These are phyloP conservation scores for Mycosphaerelloides madeirae DNA, from an alignment of 2,329 filamentous ascomycete species.

Conservation along the genomic window DNA sequence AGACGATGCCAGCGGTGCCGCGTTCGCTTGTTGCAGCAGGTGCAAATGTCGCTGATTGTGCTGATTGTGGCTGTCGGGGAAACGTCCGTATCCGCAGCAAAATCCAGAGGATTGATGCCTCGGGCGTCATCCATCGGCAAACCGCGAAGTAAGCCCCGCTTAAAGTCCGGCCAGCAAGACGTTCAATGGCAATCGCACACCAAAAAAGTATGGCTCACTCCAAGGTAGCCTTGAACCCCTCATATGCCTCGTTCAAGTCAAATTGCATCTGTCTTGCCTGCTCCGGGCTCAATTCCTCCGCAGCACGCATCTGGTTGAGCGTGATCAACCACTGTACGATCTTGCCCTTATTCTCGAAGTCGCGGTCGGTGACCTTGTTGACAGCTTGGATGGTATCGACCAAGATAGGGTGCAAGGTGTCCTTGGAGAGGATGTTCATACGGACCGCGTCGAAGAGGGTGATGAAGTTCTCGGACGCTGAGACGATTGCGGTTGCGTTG, in stretches of 20 bases:
- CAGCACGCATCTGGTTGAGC: constrained; percentile 95
- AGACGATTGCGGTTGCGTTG: constrained; percentile 58
- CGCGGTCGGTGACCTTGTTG: constrained; percentile 90
- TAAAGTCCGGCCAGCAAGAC: neutral
- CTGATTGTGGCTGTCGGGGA: too few relatives aligned
- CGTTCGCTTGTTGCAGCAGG: constrained; percentile 3
- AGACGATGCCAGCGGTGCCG: too few relatives aligned
- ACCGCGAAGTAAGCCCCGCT: neutral
- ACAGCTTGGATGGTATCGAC: constrained; percentile 96
- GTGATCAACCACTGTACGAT: constrained; percentile 98
- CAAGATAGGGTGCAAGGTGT: constrained; percentile 89
- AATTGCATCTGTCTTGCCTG: constrained; percentile 85
- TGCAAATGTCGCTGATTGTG: neutral
- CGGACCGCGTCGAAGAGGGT: constrained; percentile 94
- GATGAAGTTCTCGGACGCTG: constrained; percentile 97
- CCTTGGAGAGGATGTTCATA: constrained; percentile 86
- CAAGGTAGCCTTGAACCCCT: constrained; percentile 82
- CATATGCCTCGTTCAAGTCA: constrained; percentile 90
- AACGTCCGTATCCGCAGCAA: neutral
- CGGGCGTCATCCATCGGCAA: neutral
- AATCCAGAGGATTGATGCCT: neutral
- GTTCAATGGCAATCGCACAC: neutral
- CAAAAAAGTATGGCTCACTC: constrained; percentile 23
- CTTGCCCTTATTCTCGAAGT: constrained; percentile 93
- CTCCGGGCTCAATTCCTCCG: constrained; percentile 80